phyloP scores from a whole-genome alignment of 2,329 filamentous ascomycete species.

The Neurospora crassa region DNA sequence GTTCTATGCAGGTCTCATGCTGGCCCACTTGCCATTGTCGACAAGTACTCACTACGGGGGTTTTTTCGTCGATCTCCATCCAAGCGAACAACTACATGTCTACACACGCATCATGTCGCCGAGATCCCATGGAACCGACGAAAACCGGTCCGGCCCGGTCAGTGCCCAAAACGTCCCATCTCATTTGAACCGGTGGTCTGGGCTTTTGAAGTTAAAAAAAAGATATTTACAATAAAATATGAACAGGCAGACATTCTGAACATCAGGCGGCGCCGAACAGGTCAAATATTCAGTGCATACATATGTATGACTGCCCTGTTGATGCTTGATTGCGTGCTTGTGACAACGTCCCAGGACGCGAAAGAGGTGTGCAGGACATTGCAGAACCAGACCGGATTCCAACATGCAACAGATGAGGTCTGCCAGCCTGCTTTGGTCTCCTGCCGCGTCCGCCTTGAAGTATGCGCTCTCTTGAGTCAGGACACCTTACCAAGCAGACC shows the following conservation, averaged over 20 bases:
- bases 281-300: background rate
- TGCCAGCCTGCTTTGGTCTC: background rate
- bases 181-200: background rate
- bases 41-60: background rate
- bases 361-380: background rate
- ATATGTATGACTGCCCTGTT: background rate
- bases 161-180: background rate
- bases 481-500: background rate
- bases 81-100: background rate
- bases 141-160: background rate
- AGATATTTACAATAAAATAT: too few species aligned
- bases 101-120: background rate
- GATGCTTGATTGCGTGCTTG: background rate
- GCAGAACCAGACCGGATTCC: background rate
- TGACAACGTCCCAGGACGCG: background rate
- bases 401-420: background rate
- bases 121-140: background rate
- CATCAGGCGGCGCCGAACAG: background rate
- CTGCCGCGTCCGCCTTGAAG: background rate
- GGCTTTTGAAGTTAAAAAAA: background rate
- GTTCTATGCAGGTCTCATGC: background rate
- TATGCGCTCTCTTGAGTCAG: background rate
- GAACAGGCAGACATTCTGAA: background rate
- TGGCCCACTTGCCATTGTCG: background rate
- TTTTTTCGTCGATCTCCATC: background rate